phyloP scores from a whole-genome alignment of 2,329 filamentous ascomycete genomes.

The Albophoma yamanashiensis region DNA sequence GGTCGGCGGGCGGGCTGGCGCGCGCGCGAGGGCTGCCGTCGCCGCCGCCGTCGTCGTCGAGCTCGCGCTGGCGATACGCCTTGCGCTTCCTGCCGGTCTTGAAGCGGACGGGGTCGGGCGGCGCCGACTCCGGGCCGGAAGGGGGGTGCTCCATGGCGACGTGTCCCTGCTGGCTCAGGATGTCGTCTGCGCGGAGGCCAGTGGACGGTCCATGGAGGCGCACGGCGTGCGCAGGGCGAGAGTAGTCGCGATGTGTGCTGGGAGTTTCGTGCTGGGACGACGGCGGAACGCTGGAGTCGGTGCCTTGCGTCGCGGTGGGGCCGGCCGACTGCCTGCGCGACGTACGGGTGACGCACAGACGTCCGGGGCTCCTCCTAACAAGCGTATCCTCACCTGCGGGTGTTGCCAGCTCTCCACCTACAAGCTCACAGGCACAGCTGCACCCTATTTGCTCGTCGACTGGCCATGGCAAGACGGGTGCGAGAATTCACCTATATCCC shows the following conservation, averaged over 20 bases:
- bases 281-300: not conserved
- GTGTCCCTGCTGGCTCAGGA: not conserved
- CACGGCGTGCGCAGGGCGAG: not conserved
- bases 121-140: not conserved
- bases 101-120: constrained; percentile 33
- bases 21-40: not conserved
- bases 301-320: not conserved
- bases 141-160: constrained; percentile 10
- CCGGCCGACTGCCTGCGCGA: no score
- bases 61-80: constrained; percentile 40
- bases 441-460: not conserved
- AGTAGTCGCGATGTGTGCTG: no score
- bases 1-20: not conserved
- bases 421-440: not conserved
- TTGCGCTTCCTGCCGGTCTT: constrained; percentile 50
- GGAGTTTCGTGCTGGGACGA: not conserved
- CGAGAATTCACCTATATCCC: not conserved
- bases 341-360: not conserved
- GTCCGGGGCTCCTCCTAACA: not conserved
- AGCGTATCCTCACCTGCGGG: not conserved
- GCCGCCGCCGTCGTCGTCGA: constrained; percentile 14
- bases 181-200: not conserved
- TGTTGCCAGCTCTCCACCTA: no score
- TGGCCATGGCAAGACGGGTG: constrained; percentile 24
- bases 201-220: not conserved